These are phyloP conservation scores for Haplosporangium gracile DNA, from an alignment of 192 early-diverging fungal species.

Conservation along the genomic window DNA sequence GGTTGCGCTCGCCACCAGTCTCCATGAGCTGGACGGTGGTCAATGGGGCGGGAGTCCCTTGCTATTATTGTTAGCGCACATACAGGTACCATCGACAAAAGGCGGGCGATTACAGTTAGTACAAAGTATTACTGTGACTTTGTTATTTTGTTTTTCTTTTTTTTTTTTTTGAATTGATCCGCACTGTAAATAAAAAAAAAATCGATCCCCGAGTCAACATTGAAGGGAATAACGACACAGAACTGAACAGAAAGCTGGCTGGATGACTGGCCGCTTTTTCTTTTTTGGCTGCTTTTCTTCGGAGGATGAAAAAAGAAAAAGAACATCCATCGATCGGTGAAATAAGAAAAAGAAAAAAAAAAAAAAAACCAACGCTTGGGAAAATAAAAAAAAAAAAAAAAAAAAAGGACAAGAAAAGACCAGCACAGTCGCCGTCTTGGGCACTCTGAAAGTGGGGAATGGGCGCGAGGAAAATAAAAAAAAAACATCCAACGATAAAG, in stretches of 20 bases:
- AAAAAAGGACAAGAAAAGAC: background rate
- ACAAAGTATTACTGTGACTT: constrained; percentile 9
- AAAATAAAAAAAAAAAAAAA: background rate
- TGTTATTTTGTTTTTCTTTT: constrained; percentile 30
- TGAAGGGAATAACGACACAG: background rate
- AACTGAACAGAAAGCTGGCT: background rate
- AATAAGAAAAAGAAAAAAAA: background rate
- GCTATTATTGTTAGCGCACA: constrained; percentile 10
- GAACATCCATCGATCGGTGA: background rate
- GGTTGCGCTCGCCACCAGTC: constrained; percentile 41
- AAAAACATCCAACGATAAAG: background rate
- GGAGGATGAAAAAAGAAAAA: background rate
- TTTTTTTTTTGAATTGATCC: constrained; percentile 15
- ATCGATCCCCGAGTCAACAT: constrained; percentile 5
- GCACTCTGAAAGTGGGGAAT: background rate
- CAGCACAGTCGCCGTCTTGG: background rate
- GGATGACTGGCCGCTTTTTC: background rate
- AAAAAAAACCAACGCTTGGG: background rate
- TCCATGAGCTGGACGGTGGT: constrained; percentile 62
- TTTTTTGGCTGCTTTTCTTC: background rate
- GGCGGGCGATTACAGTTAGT: background rate
- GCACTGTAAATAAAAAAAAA: background rate
- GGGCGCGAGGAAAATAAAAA: background rate
- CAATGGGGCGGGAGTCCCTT: constrained; percentile 74
- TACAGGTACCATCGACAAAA: background rate